Evolutionary conservation across 169 alveolate genomes (phyloP), one percentile per base, ranked within the genome.

Genomic region (Perkinsus olseni): DNA sequence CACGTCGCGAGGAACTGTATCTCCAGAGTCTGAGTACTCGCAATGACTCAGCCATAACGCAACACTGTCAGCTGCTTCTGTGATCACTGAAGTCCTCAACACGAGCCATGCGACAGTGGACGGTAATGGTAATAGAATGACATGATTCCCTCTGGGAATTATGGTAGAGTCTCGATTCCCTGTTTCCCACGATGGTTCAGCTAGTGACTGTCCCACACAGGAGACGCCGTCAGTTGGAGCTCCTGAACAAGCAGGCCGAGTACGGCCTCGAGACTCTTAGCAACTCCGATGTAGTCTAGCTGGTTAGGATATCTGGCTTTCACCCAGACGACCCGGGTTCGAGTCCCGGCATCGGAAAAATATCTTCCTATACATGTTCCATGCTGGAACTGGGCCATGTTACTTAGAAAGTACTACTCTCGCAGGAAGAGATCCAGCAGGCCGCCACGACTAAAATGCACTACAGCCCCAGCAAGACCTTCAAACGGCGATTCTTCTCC

Each of bases 251-350:
- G 17, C 82, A 62, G 31, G 36, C 4, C 13, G 82, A 62, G 37
- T 62, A 0, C 37, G 17, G 31, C 37, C 28, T 6, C 0, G 31
- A 13, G 28, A 45, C 62, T 45, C 6, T 10, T 45, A 45, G 62
- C 62, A 45, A 17, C 62, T 45, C 62, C 62, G 62, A 95, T 95
- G 98, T 97, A 97, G 99, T 97, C 99, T 97, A 97, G 99, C 95
- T 95, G 99, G 99, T 97, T 97, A 97, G 98, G 99, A 97, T 98
- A 97, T 96, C 95, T 97, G 99, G 99, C 98, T 97, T 97, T 97
- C 99, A 98, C 99, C 99, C 99, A 97, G 96, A 96, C 98, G 99
- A 97, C 99, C 99, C 98, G 99, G 99, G 99, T 98, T 98, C 99
- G 99, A 98, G 98, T 98, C 99, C 99, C 99, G 98, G 99, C 97